Evolutionary conservation across 2,329 filamentous ascomycete species (phyloP), one percentile per base, ranked within the genome.

Genomic region (Botryotinia convoluta): DNA sequence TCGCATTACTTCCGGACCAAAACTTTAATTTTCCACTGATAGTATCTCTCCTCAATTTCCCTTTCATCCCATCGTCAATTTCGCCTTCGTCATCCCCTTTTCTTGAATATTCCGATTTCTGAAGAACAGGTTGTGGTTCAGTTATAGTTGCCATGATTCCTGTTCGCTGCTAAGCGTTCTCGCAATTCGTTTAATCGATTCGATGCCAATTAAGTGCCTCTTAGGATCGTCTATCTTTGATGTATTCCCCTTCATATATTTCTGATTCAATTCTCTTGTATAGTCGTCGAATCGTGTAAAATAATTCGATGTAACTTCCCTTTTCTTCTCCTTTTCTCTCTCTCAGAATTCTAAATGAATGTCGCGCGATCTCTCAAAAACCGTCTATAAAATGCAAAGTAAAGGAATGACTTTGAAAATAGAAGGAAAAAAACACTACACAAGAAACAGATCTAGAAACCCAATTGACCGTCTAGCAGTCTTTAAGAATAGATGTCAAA

Each of bases 401-500:
- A 48, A 65, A 65, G 35, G 44, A 65, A 65, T 65, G 63, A 48
- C 42, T 65, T 65, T 64, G 42, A 45, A 64, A 64, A 32, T 32
- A 45, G 10, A 37, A 26, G 18, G 12, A 18, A 18, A 22, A 45
- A 16, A 63, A 44, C 44, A 29, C 7, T 35, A 61, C 59, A 61
- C 22, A 39, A 61, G 35, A 37, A 39, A 61, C 35, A 61, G 12
- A 61, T n/a, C 12, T 12, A 35, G 45, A 51, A 35, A 65, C 22
- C 12, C 29, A 18, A 57, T 18, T 20, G 42, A 65, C 63, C 29
- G 63, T 48, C 63, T 51, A 37, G 63, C 63, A 48, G 63, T 48
- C 63, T 65, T 51, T 14, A 65, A 37, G 12, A 14, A 20, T 61
- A n/a, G 26, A 61, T 37, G 44, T 65, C 12, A 1, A 26, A 26